These are phyloP conservation scores for Shiraia bambusicola DNA, from an alignment of 2,329 filamentous ascomycete species.

Conservation along the genomic window DNA sequence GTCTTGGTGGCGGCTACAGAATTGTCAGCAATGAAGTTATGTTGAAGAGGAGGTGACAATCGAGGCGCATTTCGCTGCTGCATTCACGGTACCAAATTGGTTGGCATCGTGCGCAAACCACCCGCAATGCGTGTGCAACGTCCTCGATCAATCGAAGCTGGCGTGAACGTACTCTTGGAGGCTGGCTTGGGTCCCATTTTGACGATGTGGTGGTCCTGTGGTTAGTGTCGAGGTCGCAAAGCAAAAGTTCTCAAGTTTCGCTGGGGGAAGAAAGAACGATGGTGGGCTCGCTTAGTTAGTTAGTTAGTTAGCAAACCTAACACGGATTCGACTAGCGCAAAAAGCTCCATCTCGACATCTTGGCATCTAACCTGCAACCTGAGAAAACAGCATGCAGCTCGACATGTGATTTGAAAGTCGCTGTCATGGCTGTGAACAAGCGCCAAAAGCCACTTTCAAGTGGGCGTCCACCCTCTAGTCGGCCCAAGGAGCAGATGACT, in stretches of 20 bases:
- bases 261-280: constrained; percentile 15
- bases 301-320: not conserved
- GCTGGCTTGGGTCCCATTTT: constrained; percentile 45
- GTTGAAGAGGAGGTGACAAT: constrained; percentile 10
- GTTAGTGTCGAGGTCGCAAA: constrained; percentile 36
- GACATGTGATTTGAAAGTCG: constrained; percentile 8
- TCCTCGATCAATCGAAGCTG: constrained; percentile 12
- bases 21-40: constrained; percentile 27
- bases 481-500: constrained; percentile 48
- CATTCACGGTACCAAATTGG: constrained; percentile 11
- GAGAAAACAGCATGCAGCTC: constrained; percentile 1
- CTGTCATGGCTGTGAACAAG: constrained; percentile 36
- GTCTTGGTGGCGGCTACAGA: constrained; percentile 61
- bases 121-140: constrained; percentile 8
- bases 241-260: constrained; percentile 19
- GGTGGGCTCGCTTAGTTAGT: constrained; percentile 8
- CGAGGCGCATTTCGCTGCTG: constrained; percentile 26
- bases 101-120: constrained; percentile 9
- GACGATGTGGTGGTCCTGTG: constrained; percentile 39
- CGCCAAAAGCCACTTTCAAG: constrained; percentile 37
- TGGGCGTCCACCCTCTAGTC: constrained; percentile 35
- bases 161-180: constrained; percentile 39
- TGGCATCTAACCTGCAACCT: constrained; percentile 11
- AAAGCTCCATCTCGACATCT: constrained; percentile 15
- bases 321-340: constrained; percentile 18